Evolutionary conservation across 2,329 filamentous ascomycete species (phyloP).

Genomic region (Lachnellula cervina): DNA sequence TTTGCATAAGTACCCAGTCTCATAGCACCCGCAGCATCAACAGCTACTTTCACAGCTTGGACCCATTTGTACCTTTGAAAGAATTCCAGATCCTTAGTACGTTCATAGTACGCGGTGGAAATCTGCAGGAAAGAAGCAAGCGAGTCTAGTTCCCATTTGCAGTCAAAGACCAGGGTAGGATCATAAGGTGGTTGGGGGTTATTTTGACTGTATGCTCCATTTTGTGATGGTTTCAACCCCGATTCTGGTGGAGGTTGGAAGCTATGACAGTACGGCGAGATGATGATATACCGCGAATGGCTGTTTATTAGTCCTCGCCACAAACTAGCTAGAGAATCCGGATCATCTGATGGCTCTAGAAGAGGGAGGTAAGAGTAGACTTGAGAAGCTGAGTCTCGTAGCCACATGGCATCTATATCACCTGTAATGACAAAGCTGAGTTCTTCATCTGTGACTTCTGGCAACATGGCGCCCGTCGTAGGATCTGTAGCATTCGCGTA

Average conservation of each 20-base stretch:
- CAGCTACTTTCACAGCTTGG: conserved; percentile 62
- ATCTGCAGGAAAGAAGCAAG: conserved; percentile 81
- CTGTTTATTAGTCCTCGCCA: conserved; percentile 68
- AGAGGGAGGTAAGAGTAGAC: conserved; percentile 64
- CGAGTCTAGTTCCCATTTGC: conserved; percentile 93
- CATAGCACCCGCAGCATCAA: conserved; percentile 66
- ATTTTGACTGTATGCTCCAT: conserved; percentile 56
- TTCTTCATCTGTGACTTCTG: conserved; percentile 49
- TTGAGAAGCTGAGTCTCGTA: conserved; percentile 78
- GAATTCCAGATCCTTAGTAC: conserved; percentile 65
- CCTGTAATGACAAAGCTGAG: conserved; percentile 55
- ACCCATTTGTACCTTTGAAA: conserved; percentile 73
- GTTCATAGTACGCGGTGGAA: conserved; percentile 70
- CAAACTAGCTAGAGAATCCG: conserved; percentile 58
- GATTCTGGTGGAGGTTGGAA: conserved; percentile 82
- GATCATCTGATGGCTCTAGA: conserved; percentile 48
- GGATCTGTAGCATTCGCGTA: conserved; percentile 43
- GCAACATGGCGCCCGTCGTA: conserved; percentile 7
- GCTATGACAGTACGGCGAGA: conserved; percentile 81
- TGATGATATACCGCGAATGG: conserved; percentile 62
- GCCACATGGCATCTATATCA: conserved; percentile 77
- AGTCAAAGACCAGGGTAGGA: conserved; percentile 72
- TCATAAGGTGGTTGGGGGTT: conserved; percentile 67
- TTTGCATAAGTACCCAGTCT: conserved; percentile 67
- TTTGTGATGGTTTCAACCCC: conserved; percentile 52